Percentiles rank a stretch among this genome's conserved stretches.
These are phyloP conservation scores for Colletotrichum gloeosporioides DNA, from an alignment of 2,329 filamentous ascomycete genomes.

Conservation along the genomic window DNA sequence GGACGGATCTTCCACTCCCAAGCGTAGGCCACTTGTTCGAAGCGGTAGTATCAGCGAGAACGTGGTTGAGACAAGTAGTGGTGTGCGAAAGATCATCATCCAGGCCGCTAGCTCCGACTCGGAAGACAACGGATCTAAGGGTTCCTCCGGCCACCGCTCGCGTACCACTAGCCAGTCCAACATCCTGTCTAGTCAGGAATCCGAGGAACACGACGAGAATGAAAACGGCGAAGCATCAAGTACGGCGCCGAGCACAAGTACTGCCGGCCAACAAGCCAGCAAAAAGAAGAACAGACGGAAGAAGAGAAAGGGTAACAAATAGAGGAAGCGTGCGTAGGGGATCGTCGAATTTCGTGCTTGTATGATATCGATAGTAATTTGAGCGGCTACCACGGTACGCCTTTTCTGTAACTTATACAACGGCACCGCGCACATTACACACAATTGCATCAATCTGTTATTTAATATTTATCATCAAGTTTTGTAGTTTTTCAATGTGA, in stretches of 20 bases:
- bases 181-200: not conserved
- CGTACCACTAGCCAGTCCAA: constrained; percentile 7
- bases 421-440: not conserved
- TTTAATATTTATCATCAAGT: not conserved
- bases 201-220: constrained; percentile 10
- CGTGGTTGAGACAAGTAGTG: constrained; percentile 22
- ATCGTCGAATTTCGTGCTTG: not conserved
- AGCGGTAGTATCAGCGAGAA: constrained; percentile 26
- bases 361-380: constrained; percentile 16
- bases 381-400: not conserved
- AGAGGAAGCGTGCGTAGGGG: not conserved
- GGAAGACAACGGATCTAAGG: constrained; percentile 19
- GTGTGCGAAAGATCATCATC: constrained; percentile 24
- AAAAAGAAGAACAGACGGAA: constrained; percentile 44
- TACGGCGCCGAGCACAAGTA: constrained; percentile 9
- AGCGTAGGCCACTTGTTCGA: constrained; percentile 18
- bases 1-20: constrained; percentile 12
- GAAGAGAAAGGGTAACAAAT: constrained; percentile 41
- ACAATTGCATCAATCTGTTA: not conserved
- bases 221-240: constrained; percentile 10
- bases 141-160: constrained; percentile 13
- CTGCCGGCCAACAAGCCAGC: constrained; percentile 19
- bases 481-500: not conserved
- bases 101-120: constrained; percentile 23
- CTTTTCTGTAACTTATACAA: not conserved